These are phyloP conservation scores for Phytophthora colocasiae DNA, from an alignment of 352 stramenopile species.

Conservation along the genomic window DNA sequence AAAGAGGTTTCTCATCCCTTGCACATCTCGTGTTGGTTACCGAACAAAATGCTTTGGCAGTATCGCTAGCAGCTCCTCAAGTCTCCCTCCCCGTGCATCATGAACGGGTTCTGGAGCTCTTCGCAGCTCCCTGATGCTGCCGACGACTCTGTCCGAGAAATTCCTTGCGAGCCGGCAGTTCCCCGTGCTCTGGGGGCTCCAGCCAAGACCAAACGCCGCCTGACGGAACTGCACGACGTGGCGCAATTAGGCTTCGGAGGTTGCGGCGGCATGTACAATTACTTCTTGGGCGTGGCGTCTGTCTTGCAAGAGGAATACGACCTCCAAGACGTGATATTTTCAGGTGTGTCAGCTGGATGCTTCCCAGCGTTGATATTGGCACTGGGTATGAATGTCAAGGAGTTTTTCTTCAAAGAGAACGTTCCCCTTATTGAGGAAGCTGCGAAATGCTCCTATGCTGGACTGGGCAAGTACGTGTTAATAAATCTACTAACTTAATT, in stretches of 20 bases:
- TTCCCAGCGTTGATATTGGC: conserved; percentile 76
- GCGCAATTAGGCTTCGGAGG: conserved; percentile 84
- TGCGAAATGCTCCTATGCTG: conserved; percentile 60
- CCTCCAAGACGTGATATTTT: conserved; percentile 76
- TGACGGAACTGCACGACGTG: conserved; percentile 63
- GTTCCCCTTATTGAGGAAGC: conserved; percentile 73
- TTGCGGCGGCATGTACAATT: conserved; percentile 90
- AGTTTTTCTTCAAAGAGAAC: conserved; percentile 89
- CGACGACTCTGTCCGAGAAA: conserved; percentile 17
- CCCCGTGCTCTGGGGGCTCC: conserved; percentile 24
- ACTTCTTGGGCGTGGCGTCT: conserved; percentile 81
- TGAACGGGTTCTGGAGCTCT: conserved; percentile 36
- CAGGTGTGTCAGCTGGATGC: conserved; percentile 75
- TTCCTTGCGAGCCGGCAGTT: conserved; percentile 11
- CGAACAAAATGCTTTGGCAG: conserved; percentile 6
- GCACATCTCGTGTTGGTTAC: conserved; percentile 7
- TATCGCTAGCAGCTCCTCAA: conserved; percentile 21
- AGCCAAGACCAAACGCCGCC: conserved; percentile 43
- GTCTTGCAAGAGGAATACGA: conserved; percentile 79
- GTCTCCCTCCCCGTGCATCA: conserved; percentile 1
- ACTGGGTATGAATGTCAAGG: conserved; percentile 72
- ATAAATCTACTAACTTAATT: background rate
- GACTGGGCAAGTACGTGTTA: conserved; percentile 58
- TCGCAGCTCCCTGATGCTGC: conserved; percentile 7
- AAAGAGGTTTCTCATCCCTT: background rate